Base-by-base conservation (phyloP, 1,284 basidiomycete genomes). In the Marasmius fiardii region DNA sequence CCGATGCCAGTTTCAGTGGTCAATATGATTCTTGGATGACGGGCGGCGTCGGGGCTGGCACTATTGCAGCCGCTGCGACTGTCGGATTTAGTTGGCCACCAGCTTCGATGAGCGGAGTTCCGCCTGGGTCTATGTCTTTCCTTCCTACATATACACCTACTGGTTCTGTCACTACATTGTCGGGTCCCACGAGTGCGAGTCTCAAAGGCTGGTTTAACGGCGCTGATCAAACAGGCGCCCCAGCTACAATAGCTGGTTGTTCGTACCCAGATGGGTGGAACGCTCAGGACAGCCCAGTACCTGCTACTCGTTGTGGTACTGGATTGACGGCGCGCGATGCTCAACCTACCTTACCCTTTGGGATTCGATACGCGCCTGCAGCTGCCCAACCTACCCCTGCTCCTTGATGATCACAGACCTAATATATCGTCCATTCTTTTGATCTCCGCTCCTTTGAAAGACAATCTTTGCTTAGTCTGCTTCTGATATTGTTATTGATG, bases 111-210 rank as follows among this genome's bases (percentile, higher is more conserved):
- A 71, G 70, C 58, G 74, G 73, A 52, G 77, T 71, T n/a, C 76
- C 71, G 39, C 76, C 66, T 16, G 67, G 74, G 23, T 75, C 76
- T 43, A 63, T 55, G 57, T 11, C 71, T n/a, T 68, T 70, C 28
- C 67, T 88, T n/a, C 83, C 87, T 1, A 80, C 82, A 11, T 93
- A 92, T 70, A 91, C 92, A 5, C 72, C 83, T 1, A 90, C 91
- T 1, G 88, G 79, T 14, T 73, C 76, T 4, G 71, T 86, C 43
- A 67, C 71, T 50, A 84, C 82, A 18, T 74, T 91, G n/a, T 78
- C 85, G 1, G 77, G 79, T 44, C 85, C 87, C 24, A 74, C 78
- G 21, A 78, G 76, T 4, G 77, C 84, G 52, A 73, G 74, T 59
- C 72, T 85, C 6, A 76, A 80, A 62, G 93, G 92, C 6, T 95